A percentile compares a stretch with the other conserved stretches of the same genome.
phyloP scores from a whole-genome alignment of 2,329 filamentous ascomycete genomes.

The Penicillium frequentans region DNA sequence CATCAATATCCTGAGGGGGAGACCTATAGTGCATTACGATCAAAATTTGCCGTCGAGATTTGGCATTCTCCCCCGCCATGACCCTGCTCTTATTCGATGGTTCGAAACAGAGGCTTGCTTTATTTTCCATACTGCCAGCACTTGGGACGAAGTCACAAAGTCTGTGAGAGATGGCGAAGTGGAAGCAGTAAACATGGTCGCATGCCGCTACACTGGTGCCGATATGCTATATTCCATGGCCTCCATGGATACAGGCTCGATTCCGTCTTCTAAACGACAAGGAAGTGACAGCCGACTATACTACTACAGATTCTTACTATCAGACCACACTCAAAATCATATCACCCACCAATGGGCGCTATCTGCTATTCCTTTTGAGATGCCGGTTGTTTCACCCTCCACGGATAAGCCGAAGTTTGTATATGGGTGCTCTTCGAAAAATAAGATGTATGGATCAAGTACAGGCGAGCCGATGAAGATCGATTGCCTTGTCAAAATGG shows the following conservation, averaged over 20 bases:
- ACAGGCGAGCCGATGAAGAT: not conserved
- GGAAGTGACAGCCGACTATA: not conserved
- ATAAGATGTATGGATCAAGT: conserved; percentile 8
- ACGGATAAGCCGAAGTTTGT: conserved; percentile 63
- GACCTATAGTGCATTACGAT: conserved; percentile 35
- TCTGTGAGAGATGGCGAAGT: conserved; percentile 9
- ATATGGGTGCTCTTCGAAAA: conserved; percentile 64
- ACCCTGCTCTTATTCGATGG: conserved; percentile 61
- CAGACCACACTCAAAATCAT: not conserved
- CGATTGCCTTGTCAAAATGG: not conserved
- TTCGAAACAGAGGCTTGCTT: conserved; percentile 68
- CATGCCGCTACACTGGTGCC: conserved; percentile 66
- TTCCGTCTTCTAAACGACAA: not conserved
- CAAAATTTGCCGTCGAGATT: conserved; percentile 59
- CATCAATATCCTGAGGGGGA: conserved; percentile 35
- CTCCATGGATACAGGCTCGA: conserved; percentile 36
- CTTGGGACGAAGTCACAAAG: conserved; percentile 56
- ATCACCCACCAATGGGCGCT: not conserved
- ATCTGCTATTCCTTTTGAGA: not conserved
- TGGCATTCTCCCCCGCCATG: conserved; percentile 65
- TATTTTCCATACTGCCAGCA: conserved; percentile 72
- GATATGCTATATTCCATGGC: conserved; percentile 65
- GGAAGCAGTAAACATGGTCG: conserved; percentile 61
- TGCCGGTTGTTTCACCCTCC: not conserved
- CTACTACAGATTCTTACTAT: not conserved